Evolutionary conservation across 2,329 filamentous ascomycete species (phyloP).

Genomic region (Trichoderma atroviride): DNA sequence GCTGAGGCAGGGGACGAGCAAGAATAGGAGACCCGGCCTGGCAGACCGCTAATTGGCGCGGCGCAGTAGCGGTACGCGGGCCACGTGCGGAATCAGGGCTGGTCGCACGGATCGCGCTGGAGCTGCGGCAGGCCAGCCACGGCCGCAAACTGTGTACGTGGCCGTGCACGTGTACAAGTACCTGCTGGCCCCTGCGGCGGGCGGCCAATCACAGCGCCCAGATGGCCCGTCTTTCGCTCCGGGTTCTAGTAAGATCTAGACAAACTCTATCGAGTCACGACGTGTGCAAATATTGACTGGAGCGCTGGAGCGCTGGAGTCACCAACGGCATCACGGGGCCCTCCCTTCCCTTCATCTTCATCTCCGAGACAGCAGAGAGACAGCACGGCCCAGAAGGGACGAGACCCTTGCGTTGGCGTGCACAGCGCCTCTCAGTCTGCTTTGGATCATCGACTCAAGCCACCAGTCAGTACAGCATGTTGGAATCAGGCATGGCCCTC

Average conservation of each 20-base stretch:
- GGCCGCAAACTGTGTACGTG: conserved; percentile 22
- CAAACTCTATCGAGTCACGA: conserved; percentile 26
- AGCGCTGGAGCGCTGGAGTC: neutral
- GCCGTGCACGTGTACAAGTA: conserved; percentile 17
- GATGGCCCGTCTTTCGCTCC: conserved; percentile 12
- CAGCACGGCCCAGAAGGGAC: neutral
- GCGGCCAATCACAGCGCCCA: conserved; percentile 12
- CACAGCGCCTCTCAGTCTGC: neutral
- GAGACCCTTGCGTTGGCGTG: neutral
- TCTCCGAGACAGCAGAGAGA: neutral
- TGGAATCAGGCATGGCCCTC: neutral
- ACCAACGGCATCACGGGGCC: conserved; percentile 15
- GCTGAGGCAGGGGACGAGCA: conserved; percentile 12
- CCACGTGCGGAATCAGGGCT: conserved; percentile 12
- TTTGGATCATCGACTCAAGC: conserved; percentile 11
- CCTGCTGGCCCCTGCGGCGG: neutral
- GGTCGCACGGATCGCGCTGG: conserved; percentile 9
- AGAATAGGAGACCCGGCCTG: conserved; percentile 11
- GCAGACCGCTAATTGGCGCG: conserved; percentile 23
- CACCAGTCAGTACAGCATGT: neutral
- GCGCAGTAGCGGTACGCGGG: neutral
- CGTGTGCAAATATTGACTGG: conserved; percentile 1
- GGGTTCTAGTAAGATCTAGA: conserved; percentile 24
- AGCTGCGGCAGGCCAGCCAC: neutral
- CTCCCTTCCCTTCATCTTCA: neutral